Evolutionary conservation across 192 early-diverging fungal genomes (phyloP).

Genomic region (Haplosporangium gracile): DNA sequence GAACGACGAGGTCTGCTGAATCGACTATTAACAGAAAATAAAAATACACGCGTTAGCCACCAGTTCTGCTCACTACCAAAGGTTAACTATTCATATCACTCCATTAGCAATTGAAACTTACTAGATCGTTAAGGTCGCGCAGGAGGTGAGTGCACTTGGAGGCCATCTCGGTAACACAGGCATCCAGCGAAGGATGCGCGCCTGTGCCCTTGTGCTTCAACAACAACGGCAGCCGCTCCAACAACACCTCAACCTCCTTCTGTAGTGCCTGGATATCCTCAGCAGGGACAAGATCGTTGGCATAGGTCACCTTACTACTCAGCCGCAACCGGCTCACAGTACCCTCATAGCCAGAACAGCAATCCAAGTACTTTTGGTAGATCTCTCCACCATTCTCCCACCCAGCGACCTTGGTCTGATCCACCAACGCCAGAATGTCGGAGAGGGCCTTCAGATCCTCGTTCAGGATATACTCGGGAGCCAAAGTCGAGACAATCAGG

Average conservation of each 20-base stretch:
- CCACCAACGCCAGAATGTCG: slow-evolving; percentile 53
- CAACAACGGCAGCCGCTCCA: slow-evolving; percentile 26
- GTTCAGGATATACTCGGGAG: slow-evolving; percentile 66
- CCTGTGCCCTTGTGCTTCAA: not conserved
- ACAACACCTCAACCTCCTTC: slow-evolving; percentile 12
- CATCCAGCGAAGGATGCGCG: slow-evolving; percentile 10
- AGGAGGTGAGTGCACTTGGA: slow-evolving; percentile 37
- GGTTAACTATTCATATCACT: not conserved
- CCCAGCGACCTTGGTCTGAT: slow-evolving; percentile 35
- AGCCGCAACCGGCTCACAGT: slow-evolving; percentile 8
- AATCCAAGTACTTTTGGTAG: slow-evolving; percentile 48
- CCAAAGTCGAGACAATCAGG: slow-evolving; percentile 66
- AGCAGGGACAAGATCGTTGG: slow-evolving; percentile 33
- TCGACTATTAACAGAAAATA: slow-evolving; percentile 9
- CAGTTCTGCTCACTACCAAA: not conserved
- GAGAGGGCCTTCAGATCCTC: slow-evolving; percentile 59
- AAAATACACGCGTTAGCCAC: not conserved
- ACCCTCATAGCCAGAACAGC: slow-evolving; percentile 47
- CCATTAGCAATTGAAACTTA: slow-evolving; percentile 2
- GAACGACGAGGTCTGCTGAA: slow-evolving; percentile 27
- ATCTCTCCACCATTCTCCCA: slow-evolving; percentile 48
- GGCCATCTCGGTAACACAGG: slow-evolving; percentile 40
- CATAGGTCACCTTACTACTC: slow-evolving; percentile 29
- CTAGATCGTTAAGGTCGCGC: slow-evolving; percentile 35
- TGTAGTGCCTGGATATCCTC: slow-evolving; percentile 32